Evolutionary conservation across 177 flowering plant genomes (phyloP), one percentile per base, ranked within the genome.

Genomic region (Viscum album): DNA sequence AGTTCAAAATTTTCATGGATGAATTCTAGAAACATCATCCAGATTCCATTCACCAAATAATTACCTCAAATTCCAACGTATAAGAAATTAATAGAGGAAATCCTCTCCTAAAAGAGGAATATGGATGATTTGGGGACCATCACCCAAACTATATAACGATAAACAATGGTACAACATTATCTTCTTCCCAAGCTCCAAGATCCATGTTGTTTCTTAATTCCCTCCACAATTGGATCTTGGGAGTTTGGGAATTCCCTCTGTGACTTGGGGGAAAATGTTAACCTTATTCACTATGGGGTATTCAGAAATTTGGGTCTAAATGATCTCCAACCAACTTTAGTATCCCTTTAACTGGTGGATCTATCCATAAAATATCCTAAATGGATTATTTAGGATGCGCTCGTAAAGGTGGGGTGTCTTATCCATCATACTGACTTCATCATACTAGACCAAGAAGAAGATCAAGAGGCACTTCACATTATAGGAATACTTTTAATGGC

Each of bases 1-100:
- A 39, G 45, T 17, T 39, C 45, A 39, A 8, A 8, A 39, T 8
- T 8, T 39, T 39, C 17, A 8, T 66, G 85, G 96, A 34, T 86
- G 88, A 67, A 86, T 50, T 50, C 24, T 15, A 50, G 56, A 5
- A 50, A 23, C 26, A 15, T 15, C 56, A 50, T 21, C 4, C 16
- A 50, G 5, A 12, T 50, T 50, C 56, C 56, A 15, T 23, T 50
- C 24, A 12, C 26, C 3, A 21, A 50, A 8, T 21, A 21, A 15
- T 50, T 50, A 8, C 26, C 26, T 4, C 56, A 50, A 50, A 50
- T 50, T 21, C 56, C 56, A 8, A 50, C 16, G 10, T 50, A 50
- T 50, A n/a, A 21, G 5, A 50, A 50, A 21, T 11, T 50, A 15
- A n/a, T 50, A n/a, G 24, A 50, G 56, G 56, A 50, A 4, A 50